Evolutionary conservation across 2,329 filamentous ascomycete genomes (phyloP).

Genomic region (Scopulariopsis brevicaulis): DNA sequence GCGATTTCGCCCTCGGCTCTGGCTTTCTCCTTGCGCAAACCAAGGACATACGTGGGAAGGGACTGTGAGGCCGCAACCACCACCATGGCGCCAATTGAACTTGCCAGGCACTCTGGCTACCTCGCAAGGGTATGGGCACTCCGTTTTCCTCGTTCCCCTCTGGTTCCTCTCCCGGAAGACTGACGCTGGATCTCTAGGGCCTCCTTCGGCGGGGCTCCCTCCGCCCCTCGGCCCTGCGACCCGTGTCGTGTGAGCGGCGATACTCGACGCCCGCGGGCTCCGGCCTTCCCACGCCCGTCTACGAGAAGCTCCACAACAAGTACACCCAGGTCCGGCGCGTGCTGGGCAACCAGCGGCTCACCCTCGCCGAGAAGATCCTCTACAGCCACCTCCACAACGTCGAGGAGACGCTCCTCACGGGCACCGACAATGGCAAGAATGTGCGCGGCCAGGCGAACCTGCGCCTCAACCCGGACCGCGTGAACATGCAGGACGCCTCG

Average conservation of each 20-base stretch:
- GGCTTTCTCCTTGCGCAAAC: neutral
- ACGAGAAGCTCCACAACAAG: slow-evolving; percentile 68
- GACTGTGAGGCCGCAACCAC: neutral
- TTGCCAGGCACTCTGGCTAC: slow-evolving; percentile 35
- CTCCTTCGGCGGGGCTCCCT: slow-evolving; percentile 19
- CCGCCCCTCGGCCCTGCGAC: slow-evolving; percentile 16
- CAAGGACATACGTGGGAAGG: neutral
- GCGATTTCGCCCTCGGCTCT: neutral
- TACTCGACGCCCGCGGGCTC: slow-evolving; percentile 24
- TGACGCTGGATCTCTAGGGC: slow-evolving; percentile 17
- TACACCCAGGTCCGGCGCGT: slow-evolving; percentile 66
- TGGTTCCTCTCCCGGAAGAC: slow-evolving; percentile 4
- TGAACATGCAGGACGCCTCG: slow-evolving; percentile 98
- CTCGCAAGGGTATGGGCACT: slow-evolving; percentile 28
- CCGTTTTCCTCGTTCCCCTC: neutral
- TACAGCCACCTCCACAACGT: slow-evolving; percentile 89
- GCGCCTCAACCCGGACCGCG: slow-evolving; percentile 92
- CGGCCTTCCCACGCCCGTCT: slow-evolving; percentile 51
- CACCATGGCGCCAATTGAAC: slow-evolving; percentile 38
- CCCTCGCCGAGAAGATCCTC: slow-evolving; percentile 93
- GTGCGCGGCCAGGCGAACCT: slow-evolving; percentile 85
- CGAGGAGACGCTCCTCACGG: slow-evolving; percentile 75
- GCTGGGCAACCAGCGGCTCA: slow-evolving; percentile 57
- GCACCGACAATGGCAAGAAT: slow-evolving; percentile 72
- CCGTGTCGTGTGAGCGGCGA: slow-evolving; percentile 16